These are phyloP conservation scores for Suzukiozyma palmioleophila DNA, from an alignment of 1,139 yeast species.

Conservation along the genomic window DNA sequence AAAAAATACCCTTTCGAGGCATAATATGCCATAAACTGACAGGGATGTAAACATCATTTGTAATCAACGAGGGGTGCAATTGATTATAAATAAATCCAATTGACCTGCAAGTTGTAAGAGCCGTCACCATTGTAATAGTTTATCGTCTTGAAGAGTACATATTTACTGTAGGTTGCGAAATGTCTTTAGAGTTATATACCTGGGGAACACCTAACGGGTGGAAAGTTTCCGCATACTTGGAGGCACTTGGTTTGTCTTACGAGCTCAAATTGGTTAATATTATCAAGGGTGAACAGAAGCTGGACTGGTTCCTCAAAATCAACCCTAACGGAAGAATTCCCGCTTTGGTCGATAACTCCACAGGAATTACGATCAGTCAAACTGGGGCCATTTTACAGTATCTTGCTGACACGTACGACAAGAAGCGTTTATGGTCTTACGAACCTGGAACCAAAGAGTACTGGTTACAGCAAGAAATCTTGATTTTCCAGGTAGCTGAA, in stretches of 20 bases:
- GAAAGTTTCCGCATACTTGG: constrained; percentile 46
- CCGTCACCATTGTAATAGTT: too few species aligned
- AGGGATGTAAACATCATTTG: too few species aligned
- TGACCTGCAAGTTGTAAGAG: too few species aligned
- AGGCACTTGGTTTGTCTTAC: constrained; percentile 45
- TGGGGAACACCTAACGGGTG: constrained; percentile 55
- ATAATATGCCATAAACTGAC: too few species aligned
- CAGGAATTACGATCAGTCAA: constrained; percentile 47
- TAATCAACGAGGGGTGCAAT: too few species aligned
- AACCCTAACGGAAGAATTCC: constrained; percentile 67
- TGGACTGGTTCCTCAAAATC: constrained; percentile 48
- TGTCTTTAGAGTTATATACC: constrained; percentile 28
- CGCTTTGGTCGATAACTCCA: constrained; percentile 42
- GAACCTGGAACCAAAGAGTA: constrained; percentile 40
- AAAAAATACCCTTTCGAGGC: too few species aligned
- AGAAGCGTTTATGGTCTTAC: constrained; percentile 45
- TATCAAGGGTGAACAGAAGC: constrained; percentile 38
- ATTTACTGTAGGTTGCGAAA: background rate
- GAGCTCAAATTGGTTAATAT: constrained; percentile 42
- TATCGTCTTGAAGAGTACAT: too few species aligned
- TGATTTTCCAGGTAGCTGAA: constrained; percentile 55
- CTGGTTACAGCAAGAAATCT: constrained; percentile 48
- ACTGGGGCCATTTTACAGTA: constrained; percentile 57
- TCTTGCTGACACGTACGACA: constrained; percentile 55
- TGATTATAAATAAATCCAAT: too few species aligned